Percentiles rank a stretch among this genome's conserved stretches.
These are phyloP conservation scores for Cyclospora cayetanensis DNA, from an alignment of 169 alveolate species.

Conservation along the genomic window DNA sequence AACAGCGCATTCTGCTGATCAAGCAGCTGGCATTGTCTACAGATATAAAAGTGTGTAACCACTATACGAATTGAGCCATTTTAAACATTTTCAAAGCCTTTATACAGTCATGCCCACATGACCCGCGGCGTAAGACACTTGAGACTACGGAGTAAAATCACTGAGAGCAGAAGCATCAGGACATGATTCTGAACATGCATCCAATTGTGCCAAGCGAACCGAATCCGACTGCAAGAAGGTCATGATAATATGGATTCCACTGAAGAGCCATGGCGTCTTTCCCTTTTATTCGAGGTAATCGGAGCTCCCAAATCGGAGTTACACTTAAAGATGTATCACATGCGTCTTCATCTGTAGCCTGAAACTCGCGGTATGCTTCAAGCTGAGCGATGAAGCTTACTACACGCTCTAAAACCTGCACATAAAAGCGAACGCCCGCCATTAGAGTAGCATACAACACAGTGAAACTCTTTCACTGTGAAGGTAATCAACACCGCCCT, in stretches of 20 bases:
- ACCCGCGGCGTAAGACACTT: not conserved
- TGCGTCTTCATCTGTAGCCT: constrained; percentile 40
- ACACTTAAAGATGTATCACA: not conserved
- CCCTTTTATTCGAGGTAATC: constrained; percentile 69
- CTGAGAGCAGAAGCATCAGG: not conserved
- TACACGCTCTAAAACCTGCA: constrained; percentile 57
- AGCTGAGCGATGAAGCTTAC: constrained; percentile 64
- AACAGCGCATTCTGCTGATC: not conserved
- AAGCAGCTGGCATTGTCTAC: not conserved
- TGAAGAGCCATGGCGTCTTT: constrained; percentile 85
- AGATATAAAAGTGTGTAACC: not conserved
- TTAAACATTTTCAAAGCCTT: not conserved
- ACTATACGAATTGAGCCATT: not conserved
- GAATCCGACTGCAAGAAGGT: constrained; percentile 94
- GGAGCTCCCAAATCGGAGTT: constrained; percentile 74
- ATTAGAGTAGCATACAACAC: too few species aligned
- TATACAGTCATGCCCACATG: not conserved
- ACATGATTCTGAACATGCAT: not conserved
- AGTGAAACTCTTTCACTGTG: too few species aligned
- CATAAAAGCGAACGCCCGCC: too few species aligned
- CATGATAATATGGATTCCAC: constrained; percentile 95
- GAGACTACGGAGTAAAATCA: not conserved
- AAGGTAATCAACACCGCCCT: too few species aligned
- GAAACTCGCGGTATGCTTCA: constrained; percentile 44
- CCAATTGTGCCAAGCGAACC: constrained; percentile 72